A percentile compares a stretch with the other conserved stretches of the same genome.
These are phyloP conservation scores for Paecilomyces formosus DNA, from an alignment of 2,329 filamentous ascomycete species.

Conservation along the genomic window DNA sequence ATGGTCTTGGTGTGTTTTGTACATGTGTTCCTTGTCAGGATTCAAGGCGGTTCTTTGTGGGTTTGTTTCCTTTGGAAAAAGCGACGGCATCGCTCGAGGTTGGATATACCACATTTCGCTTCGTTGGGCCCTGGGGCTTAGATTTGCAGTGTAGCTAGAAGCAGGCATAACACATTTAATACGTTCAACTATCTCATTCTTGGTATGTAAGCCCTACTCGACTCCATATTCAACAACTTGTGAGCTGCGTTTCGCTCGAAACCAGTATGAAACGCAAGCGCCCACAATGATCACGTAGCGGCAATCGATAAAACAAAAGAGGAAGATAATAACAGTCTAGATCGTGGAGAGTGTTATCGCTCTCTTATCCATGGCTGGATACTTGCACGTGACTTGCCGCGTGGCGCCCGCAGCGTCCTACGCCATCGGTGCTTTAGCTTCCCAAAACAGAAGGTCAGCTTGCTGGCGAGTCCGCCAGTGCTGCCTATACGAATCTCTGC, in stretches of 20 bases:
- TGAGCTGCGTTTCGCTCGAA: no score
- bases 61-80: background rate
- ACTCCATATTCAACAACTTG: no score
- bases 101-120: background rate
- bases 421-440: background rate
- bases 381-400: background rate
- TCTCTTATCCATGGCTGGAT: background rate
- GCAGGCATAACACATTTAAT: background rate
- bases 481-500: background rate
- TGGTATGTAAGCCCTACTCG: no score
- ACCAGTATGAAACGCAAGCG: no score
- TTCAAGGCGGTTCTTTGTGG: background rate
- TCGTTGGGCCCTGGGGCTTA: background rate
- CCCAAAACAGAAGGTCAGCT: background rate
- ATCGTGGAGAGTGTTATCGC: no score
- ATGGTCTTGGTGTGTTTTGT: background rate
- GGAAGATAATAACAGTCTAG: no score
- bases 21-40: background rate
- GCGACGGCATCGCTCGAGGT: background rate
- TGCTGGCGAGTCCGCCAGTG: background rate
- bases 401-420: background rate
- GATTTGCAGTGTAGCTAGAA: background rate
- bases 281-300: no score
- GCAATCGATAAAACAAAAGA: no score
- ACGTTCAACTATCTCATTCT: background rate